Evolutionary conservation across 495 filamentous ascomycete genomes (phyloP).

Genomic region (Penicillium daleae): DNA sequence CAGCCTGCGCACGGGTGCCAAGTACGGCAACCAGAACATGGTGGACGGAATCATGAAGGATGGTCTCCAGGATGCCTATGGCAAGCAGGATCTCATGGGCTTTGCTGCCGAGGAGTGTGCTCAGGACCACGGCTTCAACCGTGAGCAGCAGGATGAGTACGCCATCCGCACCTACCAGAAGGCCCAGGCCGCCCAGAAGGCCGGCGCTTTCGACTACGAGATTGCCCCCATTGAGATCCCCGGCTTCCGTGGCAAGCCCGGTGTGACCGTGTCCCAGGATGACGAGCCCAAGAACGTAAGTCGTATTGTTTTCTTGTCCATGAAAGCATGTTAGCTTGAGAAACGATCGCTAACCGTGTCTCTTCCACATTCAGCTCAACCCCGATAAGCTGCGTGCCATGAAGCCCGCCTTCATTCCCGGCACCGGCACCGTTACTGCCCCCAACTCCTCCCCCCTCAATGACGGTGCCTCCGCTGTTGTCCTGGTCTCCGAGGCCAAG

Average conservation of each 20-base stretch:
- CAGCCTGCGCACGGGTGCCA: conserved; percentile 76
- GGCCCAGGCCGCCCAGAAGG: conserved; percentile 81
- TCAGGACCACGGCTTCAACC: conserved; percentile 74
- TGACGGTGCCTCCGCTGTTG: conserved; percentile 87
- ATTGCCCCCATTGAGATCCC: conserved; percentile 89
- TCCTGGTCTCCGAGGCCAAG: conserved; percentile 88
- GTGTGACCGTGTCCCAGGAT: conserved; percentile 77
- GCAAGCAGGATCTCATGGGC: conserved; percentile 92
- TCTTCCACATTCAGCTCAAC: conserved; percentile 65
- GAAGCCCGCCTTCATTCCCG: conserved; percentile 82
- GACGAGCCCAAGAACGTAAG: conserved; percentile 92
- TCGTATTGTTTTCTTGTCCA: background rate
- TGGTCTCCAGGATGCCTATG: conserved; percentile 88
- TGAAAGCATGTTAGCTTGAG: background rate
- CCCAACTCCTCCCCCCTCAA: conserved; percentile 96
- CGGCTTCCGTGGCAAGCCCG: conserved; percentile 87
- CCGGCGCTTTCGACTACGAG: conserved; percentile 77
- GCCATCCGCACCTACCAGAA: conserved; percentile 90
- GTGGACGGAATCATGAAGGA: conserved; percentile 92
- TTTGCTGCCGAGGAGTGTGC: conserved; percentile 91
- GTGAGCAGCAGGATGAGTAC: conserved; percentile 89
- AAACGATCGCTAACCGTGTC: conserved; percentile 20
- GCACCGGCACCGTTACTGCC: conserved; percentile 86
- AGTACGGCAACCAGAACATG: conserved; percentile 85
- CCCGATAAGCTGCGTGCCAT: conserved; percentile 84